Evolutionary conservation across 441 rosid species (phyloP), one percentile per base, ranked within the genome.

Genomic region (Biscutella auriculata): DNA sequence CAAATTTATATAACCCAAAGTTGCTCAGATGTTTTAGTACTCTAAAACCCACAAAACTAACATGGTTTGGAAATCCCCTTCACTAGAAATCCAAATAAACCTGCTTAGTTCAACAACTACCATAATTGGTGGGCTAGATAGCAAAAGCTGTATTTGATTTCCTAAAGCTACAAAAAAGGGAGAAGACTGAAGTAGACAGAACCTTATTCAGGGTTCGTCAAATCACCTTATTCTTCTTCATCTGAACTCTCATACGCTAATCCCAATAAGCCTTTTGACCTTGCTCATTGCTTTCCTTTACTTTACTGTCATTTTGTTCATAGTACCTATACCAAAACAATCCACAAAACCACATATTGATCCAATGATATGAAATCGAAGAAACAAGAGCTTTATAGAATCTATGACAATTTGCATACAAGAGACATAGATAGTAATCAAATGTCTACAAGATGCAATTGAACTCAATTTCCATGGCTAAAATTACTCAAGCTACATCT

Each of bases 231-330:
- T 47, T 81, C 92, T 21, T 86, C 96, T 21, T 87, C 93, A 69
- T 91, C 96, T 58, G 96, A 91, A 76, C 85, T 82, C 13, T 79
- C 90, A 67, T 91, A 91, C 11, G 88, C 80, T 73, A 90, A 70
- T 21, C 96, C 97, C 59, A 88, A 66, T 71, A 91, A 75, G 74
- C 85, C 74, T 78, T 76, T 60, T 69, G 72, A 9, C 35, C 70
- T 44, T 70, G 41, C 8, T 32, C 60, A 49, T 60, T 65, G 19
- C 30, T 25, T n/a, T n/a, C n/a, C n/a, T n/a, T n/a, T n/a, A n/a
- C n/a, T n/a, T n/a, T n/a, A n/a, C n/a, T n/a, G n/a, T n/a, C n/a
- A n/a, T n/a, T n/a, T n/a, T n/a, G n/a, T n/a, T n/a, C 23, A 19
- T 19, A 19, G 23, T 19, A 19, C 23, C 41, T 49, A 49, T 13